Conservation (phyloP, 345 rosid genomes). For the Mallotus nudiflorus region DNA sequence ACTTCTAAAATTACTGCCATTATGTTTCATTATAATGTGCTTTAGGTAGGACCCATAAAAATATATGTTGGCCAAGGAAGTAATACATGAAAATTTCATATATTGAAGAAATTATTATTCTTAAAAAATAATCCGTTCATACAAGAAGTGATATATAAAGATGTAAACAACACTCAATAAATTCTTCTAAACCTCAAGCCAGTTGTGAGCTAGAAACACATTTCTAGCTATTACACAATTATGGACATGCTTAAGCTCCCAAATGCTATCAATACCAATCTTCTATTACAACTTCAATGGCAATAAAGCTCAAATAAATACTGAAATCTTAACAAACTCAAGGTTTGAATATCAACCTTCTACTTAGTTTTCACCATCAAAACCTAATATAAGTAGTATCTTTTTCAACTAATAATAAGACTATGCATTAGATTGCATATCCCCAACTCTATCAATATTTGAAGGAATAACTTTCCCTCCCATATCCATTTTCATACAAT, state of each 20-base stretch:
- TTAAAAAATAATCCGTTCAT: too few species aligned
- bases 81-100: too few species aligned
- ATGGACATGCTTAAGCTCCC: not conserved
- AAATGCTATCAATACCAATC: slow-evolving; percentile 70
- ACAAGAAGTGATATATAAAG: too few species aligned
- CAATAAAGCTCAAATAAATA: slow-evolving; percentile 90
- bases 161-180: too few species aligned
- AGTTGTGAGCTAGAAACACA: too few species aligned
- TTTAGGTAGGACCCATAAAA: too few species aligned
- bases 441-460: slow-evolving; percentile 88
- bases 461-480: slow-evolving; percentile 99
- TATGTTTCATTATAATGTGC: too few species aligned
- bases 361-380: slow-evolving; percentile 96
- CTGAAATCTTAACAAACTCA: slow-evolving; percentile 95
- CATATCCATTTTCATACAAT: slow-evolving; percentile 97
- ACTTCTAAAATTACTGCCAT: too few species aligned
- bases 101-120: too few species aligned
- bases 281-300: slow-evolving; percentile 95
- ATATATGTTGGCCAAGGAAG: too few species aligned
- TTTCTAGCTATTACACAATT: too few species aligned
- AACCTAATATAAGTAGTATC: slow-evolving; percentile 89
- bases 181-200: too few species aligned
- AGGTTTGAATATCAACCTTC: slow-evolving; percentile 98
- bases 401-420: slow-evolving; percentile 82
- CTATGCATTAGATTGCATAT: slow-evolving; percentile 87